These are phyloP conservation scores for Tieghemostelium lacteum DNA, from an alignment of 78 protist species.

Conservation along the genomic window DNA sequence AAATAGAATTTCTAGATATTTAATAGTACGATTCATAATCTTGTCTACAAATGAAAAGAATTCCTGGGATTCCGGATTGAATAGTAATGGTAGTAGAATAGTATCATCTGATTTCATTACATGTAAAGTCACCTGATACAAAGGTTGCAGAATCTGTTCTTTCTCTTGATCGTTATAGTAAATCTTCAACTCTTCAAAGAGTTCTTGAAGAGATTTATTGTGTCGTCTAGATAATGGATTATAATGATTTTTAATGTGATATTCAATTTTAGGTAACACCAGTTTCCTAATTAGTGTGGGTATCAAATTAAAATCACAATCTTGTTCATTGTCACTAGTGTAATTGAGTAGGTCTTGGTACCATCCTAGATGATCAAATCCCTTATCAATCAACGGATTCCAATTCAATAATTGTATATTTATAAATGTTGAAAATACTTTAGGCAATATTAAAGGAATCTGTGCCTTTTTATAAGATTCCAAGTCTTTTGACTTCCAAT, in stretches of 20 bases:
- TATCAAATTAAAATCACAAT: slow-evolving; percentile 27
- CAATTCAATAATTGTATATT: slow-evolving; percentile 47
- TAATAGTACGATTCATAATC: no score
- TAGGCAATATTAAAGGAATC: slow-evolving; percentile 32
- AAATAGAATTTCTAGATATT: no score
- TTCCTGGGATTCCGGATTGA: no score
- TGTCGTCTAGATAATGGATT: slow-evolving; percentile 46
- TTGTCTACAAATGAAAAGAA: no score
- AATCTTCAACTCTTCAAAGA: slow-evolving; percentile 25
- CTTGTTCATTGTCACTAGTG: slow-evolving; percentile 2
- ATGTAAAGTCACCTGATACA: no score
- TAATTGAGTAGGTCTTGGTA: slow-evolving; percentile 23
- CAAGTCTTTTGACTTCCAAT: slow-evolving; percentile 61
- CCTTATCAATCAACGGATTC: slow-evolving; percentile 15
- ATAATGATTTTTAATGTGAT: slow-evolving; percentile 26
- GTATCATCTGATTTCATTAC: no score
- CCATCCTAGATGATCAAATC: slow-evolving; percentile 29
- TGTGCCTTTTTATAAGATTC: slow-evolving; percentile 27
- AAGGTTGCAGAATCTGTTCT: no score
- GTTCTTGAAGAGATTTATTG: slow-evolving; percentile 2
- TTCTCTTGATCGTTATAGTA: slow-evolving; percentile 1
- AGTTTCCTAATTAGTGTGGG: slow-evolving; percentile 42
- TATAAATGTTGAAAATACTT: slow-evolving; percentile 49
- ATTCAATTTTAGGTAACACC: slow-evolving; percentile 43
- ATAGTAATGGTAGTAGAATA: no score